Evolutionary conservation across 768 basidiomycete genomes (phyloP), one percentile per base, ranked within the genome.

Genomic region (Rhizopogon rudus): DNA sequence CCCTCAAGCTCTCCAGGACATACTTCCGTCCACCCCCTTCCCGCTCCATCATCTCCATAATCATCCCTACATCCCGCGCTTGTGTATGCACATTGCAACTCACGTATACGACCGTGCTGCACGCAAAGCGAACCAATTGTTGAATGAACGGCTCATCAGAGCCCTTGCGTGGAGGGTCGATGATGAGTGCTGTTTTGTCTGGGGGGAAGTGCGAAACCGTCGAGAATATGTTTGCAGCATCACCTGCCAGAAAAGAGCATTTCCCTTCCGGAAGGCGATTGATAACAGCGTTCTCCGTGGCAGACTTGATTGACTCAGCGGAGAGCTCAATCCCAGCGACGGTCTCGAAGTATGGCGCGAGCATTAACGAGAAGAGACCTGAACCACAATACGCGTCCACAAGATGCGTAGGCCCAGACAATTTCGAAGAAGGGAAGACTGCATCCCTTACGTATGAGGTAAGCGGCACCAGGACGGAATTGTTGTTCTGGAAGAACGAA

Each of bases 401-500:
- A 44, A 98, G 86, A 70, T 96, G 94, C 0, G 90, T 93, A 1
- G 83, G 84, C 6, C 53, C 58, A 3, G 52, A 16, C 20, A 29
- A 9, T 8, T 13, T 9, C 16, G 65, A 41, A 0, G 65, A 53
- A 17, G 71, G 72, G 63, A 86, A 83, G 63, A 94, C 84, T 52
- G 88, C 83, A 29, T 87, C 80, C 43, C 80, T 79, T 53, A 96
- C 93, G 72, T 95, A 92, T 57, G 81, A 67, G n/a, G 90, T 89
- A 50, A 99, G 79, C 0, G 91, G 85, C 6, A 84, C 77, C 29
- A 98, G 81, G 40, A 96, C 89, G 6, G 91, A 84, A 66, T 96
- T 95, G 80, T 99, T 99, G 77, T 98, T 98, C 67, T 99, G 96
- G 81, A 98, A 98, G 78, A 98, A 99, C 4, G 91, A 88, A 45